Conservation (phyloP, 176 grass and related monocot genomes). For the Tillandsia leiboldiana region DNA sequence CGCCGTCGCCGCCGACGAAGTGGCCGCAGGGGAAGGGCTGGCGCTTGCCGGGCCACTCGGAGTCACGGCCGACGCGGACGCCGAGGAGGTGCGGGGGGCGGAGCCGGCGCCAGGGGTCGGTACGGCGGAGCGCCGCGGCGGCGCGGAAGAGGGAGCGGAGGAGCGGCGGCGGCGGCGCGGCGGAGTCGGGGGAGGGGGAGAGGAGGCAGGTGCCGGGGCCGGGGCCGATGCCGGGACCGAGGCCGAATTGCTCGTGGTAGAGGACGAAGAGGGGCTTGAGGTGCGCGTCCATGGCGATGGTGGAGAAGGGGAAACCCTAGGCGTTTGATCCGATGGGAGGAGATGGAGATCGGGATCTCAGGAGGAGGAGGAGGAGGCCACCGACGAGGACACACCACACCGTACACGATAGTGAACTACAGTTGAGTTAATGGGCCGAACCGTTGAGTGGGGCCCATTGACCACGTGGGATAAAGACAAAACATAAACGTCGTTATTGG, state of each 20-base stretch:
- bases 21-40: constrained; percentile 22
- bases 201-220: constrained; percentile 32
- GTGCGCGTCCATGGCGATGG: constrained; percentile 28
- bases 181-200: neutral
- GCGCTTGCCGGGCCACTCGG: constrained; percentile 19
- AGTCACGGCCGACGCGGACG: constrained; percentile 20
- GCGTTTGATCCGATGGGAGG: neutral
- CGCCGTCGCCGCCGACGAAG: constrained; percentile 24
- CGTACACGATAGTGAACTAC: too few relatives aligned
- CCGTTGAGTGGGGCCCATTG: too few relatives aligned
- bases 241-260: constrained; percentile 33
- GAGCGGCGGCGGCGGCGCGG: neutral
- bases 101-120: constrained; percentile 30
- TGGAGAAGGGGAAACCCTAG: neutral
- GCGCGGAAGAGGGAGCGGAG: constrained; percentile 27
- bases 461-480: too few relatives aligned
- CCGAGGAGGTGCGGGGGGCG: constrained; percentile 25
- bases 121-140: constrained; percentile 30
- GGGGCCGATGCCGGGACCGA: constrained; percentile 24
- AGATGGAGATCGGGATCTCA: neutral
- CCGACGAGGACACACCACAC: too few relatives aligned
- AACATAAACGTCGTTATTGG: too few relatives aligned
- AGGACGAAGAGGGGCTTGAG: constrained; percentile 28
- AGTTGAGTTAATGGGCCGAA: too few relatives aligned
- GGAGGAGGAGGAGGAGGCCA: too few relatives aligned